Percentiles rank a stretch among this genome's conserved stretches.
phyloP scores from a whole-genome alignment of 2,329 filamentous ascomycete species.

The Mariannaea elegans region DNA sequence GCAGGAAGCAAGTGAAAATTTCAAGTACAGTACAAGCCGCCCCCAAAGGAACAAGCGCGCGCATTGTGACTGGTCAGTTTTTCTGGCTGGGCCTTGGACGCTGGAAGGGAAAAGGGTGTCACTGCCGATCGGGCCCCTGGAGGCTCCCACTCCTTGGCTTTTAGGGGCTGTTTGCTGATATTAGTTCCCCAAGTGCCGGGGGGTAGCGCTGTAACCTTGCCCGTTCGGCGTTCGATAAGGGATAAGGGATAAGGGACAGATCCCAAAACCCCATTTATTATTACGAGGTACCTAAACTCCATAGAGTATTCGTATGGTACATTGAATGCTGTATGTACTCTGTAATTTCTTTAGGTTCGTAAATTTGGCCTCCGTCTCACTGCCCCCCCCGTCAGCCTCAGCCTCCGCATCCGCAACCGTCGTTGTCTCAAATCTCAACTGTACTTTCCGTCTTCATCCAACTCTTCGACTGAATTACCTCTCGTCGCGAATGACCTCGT shows the following conservation, averaged over 20 bases:
- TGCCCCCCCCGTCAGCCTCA: slow-evolving; percentile 2
- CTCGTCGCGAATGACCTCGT: slow-evolving; percentile 5
- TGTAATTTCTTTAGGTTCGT: slow-evolving; percentile 23
- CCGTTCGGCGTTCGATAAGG: neutral
- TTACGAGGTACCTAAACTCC: too few species aligned
- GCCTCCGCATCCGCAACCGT: slow-evolving; percentile 3
- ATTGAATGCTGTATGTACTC: too few species aligned
- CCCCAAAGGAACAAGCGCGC: too few species aligned
- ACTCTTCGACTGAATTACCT: neutral
- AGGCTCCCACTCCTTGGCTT: neutral
- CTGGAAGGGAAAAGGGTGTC: too few species aligned
- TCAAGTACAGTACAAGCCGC: too few species aligned
- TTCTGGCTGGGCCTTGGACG: too few species aligned
- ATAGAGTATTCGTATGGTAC: too few species aligned
- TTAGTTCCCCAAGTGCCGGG: neutral
- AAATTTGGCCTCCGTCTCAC: slow-evolving; percentile 21
- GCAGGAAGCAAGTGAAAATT: too few species aligned
- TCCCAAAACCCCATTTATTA: neutral
- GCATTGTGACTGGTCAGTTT: too few species aligned
- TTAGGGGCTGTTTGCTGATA: neutral
- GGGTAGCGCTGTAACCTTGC: neutral
- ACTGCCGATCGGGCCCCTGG: neutral
- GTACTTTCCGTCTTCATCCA: neutral
- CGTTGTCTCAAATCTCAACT: neutral
- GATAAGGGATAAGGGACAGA: neutral